Conservation (phyloP, 805 yeast genomes). For the Starmerella floricola region DNA sequence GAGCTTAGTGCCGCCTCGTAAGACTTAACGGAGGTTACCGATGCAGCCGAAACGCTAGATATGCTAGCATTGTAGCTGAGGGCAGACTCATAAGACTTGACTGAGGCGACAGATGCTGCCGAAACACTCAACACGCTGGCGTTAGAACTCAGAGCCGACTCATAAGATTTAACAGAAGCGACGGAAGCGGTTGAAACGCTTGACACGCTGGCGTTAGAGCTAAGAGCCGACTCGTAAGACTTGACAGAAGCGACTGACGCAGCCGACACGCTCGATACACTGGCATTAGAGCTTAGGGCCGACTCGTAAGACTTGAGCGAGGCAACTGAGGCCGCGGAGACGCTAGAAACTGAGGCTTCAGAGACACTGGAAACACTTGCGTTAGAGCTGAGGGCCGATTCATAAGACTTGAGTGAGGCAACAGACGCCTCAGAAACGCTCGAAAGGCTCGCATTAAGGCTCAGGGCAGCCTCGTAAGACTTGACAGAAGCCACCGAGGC, state of each 20-base stretch:
- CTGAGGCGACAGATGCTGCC: neutral
- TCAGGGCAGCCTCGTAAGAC: too few species aligned
- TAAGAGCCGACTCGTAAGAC: too few species aligned
- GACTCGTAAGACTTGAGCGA: too few species aligned
- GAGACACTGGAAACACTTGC: too few species aligned
- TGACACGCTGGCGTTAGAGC: too few species aligned
- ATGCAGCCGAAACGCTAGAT: neutral
- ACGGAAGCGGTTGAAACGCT: neutral
- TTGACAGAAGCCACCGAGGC: too few species aligned
- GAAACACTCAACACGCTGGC: slow-evolving; percentile 1
- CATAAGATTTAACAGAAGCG: neutral
- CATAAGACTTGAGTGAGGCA: too few species aligned
- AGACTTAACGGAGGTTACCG: neutral
- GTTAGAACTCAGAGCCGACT: slow-evolving; percentile 5
- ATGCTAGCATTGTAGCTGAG: neutral
- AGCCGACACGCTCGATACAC: neutral
- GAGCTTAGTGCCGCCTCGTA: neutral
- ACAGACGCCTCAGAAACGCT: neutral
- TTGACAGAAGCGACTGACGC: neutral
- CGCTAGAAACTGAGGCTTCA: too few species aligned
- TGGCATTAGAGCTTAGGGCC: too few species aligned
- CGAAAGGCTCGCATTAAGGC: slow-evolving; percentile 1
- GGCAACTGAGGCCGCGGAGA: neutral
- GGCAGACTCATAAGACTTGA: neutral
- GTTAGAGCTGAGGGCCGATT: too few species aligned